Evolutionary conservation across 495 filamentous ascomycete species (phyloP).

Genomic region (Lichina pygmaea): DNA sequence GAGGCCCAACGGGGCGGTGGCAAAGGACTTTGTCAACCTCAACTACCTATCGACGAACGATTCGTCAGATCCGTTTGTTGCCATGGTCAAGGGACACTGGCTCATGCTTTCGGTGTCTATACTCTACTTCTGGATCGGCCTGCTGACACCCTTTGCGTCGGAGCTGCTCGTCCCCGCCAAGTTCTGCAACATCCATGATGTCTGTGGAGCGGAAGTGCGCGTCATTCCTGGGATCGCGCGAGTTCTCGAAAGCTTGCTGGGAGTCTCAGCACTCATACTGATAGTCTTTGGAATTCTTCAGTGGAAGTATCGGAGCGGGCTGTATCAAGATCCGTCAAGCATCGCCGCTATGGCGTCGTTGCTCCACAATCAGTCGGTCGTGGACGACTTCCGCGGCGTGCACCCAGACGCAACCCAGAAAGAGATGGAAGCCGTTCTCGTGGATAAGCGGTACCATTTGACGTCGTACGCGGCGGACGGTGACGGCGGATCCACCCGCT

Average conservation of each 20-base stretch:
- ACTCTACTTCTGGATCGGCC: not conserved
- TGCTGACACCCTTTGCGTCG: not conserved
- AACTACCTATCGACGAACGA: not conserved
- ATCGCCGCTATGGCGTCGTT: constrained; percentile 2
- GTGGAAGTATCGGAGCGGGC: not conserved
- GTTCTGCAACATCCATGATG: not conserved
- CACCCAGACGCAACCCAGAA: constrained; percentile 2
- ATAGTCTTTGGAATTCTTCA: not conserved
- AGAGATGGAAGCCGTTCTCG: not conserved
- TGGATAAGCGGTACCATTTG: not conserved
- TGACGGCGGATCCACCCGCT: not conserved
- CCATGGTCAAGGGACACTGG: not conserved
- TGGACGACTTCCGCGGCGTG: constrained; percentile 1
- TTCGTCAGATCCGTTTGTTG: not conserved
- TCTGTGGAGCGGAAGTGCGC: not conserved
- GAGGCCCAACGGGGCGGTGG: not conserved
- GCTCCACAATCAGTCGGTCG: not conserved
- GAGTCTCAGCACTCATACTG: not conserved
- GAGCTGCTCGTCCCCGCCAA: not conserved
- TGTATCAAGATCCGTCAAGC: constrained; percentile 2
- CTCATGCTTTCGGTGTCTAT: not conserved
- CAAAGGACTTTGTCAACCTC: not conserved
- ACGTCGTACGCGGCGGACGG: not conserved
- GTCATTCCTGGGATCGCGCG: not conserved
- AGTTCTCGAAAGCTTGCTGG: not conserved